Percentiles rank a stretch among this genome's conserved stretches.
These are phyloP conservation scores for Phalaenopsis hybrid DNA, from an alignment of 116 monocot genomes.

Conservation along the genomic window DNA sequence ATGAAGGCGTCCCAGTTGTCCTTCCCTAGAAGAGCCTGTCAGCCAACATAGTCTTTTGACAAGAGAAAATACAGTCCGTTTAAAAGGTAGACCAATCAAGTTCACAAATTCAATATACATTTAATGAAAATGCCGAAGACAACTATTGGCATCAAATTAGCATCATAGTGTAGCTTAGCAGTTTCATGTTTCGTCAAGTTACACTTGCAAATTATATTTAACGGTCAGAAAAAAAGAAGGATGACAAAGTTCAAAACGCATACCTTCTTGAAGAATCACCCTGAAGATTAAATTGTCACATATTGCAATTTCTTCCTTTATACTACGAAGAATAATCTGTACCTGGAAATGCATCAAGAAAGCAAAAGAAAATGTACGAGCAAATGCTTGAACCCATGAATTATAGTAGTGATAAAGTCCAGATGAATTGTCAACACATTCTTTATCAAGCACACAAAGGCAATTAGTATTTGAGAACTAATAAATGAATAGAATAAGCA, in stretches of 20 bases:
- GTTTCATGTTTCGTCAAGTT: neutral
- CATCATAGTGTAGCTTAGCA: neutral
- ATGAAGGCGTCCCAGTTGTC: neutral
- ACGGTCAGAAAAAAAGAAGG: neutral
- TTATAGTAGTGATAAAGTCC: neutral
- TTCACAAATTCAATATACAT: neutral
- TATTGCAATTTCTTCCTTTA: neutral
- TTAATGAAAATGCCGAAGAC: neutral
- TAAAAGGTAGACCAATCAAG: neutral
- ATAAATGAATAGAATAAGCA: neutral
- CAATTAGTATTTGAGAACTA: neutral
- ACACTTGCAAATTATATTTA: neutral
- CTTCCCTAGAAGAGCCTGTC: neutral
- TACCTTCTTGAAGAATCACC: neutral
- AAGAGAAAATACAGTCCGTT: neutral
- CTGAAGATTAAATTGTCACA: neutral
- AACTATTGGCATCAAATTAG: neutral
- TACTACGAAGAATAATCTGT: neutral
- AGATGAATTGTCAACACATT: neutral
- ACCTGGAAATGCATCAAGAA: neutral
- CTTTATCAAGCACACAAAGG: neutral
- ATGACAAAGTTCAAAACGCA: neutral
- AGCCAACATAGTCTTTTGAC: neutral
- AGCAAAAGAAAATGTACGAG: neutral
- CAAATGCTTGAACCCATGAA: neutral